Evolutionary conservation across 345 rosid genomes (phyloP).

Genomic region (Brassica juncea): DNA sequence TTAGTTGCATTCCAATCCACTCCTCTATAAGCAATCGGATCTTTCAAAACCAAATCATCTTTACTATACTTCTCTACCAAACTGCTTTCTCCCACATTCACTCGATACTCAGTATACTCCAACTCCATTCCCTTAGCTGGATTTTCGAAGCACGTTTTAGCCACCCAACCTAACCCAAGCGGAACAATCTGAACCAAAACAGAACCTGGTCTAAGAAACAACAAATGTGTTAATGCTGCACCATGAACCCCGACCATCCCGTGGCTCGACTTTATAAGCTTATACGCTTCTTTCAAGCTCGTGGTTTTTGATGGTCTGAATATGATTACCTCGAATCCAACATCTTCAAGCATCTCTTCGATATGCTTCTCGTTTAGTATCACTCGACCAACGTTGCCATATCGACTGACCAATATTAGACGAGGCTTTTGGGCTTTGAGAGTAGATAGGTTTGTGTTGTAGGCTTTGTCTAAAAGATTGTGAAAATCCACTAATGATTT

Average conservation of each 20-base stretch:
- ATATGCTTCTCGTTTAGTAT: constrained; percentile 43
- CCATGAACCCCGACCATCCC: constrained; percentile 66
- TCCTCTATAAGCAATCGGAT: constrained; percentile 45
- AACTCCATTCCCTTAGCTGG: constrained; percentile 51
- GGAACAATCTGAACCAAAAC: constrained; percentile 62
- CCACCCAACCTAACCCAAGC: constrained; percentile 48
- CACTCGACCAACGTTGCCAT: constrained; percentile 36
- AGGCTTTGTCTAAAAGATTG: constrained; percentile 44
- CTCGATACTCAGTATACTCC: constrained; percentile 48
- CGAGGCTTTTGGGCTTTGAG: not conserved
- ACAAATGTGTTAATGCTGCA: constrained; percentile 56
- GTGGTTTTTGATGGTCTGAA: constrained; percentile 41
- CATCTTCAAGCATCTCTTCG: constrained; percentile 28
- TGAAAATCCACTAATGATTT: constrained; percentile 47
- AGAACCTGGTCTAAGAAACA: constrained; percentile 56
- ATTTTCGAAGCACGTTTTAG: constrained; percentile 43
- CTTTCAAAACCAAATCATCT: constrained; percentile 47
- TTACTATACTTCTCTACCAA: constrained; percentile 49
- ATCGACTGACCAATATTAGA: constrained; percentile 43
- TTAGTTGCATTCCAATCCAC: constrained; percentile 40
- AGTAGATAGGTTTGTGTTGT: not conserved
- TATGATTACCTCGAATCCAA: constrained; percentile 53
- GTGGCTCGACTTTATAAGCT: constrained; percentile 51
- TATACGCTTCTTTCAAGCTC: constrained; percentile 41
- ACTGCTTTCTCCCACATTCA: constrained; percentile 51